These are phyloP conservation scores for Fraxinus paxiana DNA, from an alignment of 305 asterid genomes.

Conservation along the genomic window DNA sequence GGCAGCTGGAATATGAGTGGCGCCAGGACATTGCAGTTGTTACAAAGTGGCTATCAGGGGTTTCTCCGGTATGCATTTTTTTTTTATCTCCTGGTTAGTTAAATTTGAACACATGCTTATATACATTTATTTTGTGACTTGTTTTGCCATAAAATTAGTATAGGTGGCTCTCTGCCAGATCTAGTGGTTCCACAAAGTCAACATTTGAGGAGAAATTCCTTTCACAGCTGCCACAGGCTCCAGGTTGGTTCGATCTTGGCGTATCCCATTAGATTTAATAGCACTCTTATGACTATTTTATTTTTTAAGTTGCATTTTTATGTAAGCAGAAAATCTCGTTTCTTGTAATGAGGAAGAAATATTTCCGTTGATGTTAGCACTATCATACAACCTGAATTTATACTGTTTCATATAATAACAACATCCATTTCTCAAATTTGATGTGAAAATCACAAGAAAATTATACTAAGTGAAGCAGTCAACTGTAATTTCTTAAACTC, in stretches of 20 bases:
- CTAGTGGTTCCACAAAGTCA: conserved; percentile 62
- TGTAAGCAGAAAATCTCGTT: background rate
- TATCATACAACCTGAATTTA: conserved; percentile 5
- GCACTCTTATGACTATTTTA: conserved; percentile 13
- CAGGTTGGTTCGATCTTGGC: conserved; percentile 53
- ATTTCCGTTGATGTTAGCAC: background rate
- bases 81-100: conserved; percentile 23
- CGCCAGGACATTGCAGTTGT: conserved; percentile 98
- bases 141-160: conserved; percentile 57
- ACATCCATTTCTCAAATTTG: background rate
- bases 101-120: background rate
- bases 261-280: background rate
- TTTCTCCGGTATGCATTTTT: conserved; percentile 75
- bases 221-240: conserved; percentile 80
- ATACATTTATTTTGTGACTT: conserved; percentile 30
- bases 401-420: background rate
- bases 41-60: conserved; percentile 97
- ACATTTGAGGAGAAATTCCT: conserved; percentile 91
- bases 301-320: conserved; percentile 10
- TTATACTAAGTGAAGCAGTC: background rate
- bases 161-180: conserved; percentile 94
- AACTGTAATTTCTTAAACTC: background rate
- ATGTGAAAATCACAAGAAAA: background rate
- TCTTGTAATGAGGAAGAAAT: conserved; percentile 7
- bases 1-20: conserved; percentile 97